phyloP scores from a whole-genome alignment of 257 asterid genomes.

The Handroanthus guayacan region DNA sequence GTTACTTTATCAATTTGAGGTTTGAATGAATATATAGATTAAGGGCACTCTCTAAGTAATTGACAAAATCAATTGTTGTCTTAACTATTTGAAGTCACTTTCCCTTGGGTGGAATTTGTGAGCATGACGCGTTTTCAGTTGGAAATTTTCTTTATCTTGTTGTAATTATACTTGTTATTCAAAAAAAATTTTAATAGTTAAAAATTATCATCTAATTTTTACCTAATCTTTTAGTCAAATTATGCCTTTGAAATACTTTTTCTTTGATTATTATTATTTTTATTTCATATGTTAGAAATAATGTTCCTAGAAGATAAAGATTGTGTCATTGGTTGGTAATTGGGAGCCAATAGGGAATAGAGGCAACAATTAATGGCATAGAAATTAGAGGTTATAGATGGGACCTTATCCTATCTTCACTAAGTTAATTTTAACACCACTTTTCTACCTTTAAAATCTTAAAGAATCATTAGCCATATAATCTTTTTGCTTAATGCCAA shows the following conservation, averaged over 20 bases:
- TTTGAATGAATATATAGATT: conserved; percentile 12
- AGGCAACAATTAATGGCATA: conserved; percentile 22
- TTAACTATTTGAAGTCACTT: conserved; percentile 34
- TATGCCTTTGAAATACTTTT: neutral
- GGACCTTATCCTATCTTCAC: conserved; percentile 37
- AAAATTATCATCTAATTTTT: neutral
- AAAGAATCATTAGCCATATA: conserved; percentile 50
- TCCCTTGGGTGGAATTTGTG: conserved; percentile 29
- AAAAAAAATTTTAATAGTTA: neutral
- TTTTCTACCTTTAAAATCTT: conserved; percentile 39
- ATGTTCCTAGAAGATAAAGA: neutral
- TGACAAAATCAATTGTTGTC: conserved; percentile 39
- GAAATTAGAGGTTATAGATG: conserved; percentile 31
- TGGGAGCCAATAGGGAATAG: conserved; percentile 1
- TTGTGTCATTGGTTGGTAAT: conserved; percentile 3
- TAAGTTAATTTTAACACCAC: conserved; percentile 34
- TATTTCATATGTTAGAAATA: neutral
- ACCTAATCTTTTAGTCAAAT: conserved; percentile 21
- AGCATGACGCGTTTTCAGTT: conserved; percentile 20
- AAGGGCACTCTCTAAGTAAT: conserved; percentile 42
- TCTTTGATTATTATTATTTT: neutral
- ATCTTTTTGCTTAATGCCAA: conserved; percentile 46
- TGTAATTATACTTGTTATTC: neutral
- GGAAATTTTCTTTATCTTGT: neutral
- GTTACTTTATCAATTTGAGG: conserved; percentile 35